Evolutionary conservation across 805 yeast genomes (phyloP), one percentile per base, ranked within the genome.

Genomic region (Pichia occidentalis): DNA sequence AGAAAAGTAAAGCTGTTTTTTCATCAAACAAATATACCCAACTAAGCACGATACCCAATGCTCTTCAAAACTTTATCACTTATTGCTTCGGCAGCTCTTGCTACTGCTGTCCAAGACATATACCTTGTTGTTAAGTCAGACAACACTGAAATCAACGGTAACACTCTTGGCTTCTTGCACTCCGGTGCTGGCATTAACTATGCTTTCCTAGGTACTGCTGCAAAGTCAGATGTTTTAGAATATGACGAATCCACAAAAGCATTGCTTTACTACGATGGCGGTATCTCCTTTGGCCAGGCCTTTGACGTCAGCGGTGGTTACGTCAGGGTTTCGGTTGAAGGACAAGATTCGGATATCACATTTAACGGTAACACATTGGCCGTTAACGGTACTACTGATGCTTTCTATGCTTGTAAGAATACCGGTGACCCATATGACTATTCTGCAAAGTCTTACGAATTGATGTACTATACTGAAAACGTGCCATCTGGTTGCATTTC

Each of bases 121-220:
- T 16, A 42, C 14, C 52, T 61, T 28, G 46, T 24, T 20, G 47
- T 48, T 33, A 43, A 49, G 27, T 57, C 65, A 28, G 47, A 43
- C 26, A 36, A 55, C 41, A 18, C 48, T 7, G 43, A 37, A 6
- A 37, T 64, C 37, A 44, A 60, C 41, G 60, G 60, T 21, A 33
- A 49, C 29, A 7, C 18, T 23, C 29, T 32, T n/a, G 59, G 54
- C 31, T 43, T 64, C 28, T 47, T 53, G 36, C 73, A 67, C 46
- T 71, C 66, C 53, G 73, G 73, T 49, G 73, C 73, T 36, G 73
- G 63, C 38, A 52, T 67, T 43, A 59, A 64, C 56, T 69, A 67
- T 52, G 48, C 60, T 23, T 60, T 65, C 54, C 17, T 44, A 3
- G 42, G 35, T 28, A 28, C 45, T 19, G 14, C 31, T 21, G 33